Evolutionary conservation across 345 rosid genomes (phyloP), one percentile per base, ranked within the genome.

Genomic region (Boechera retrofracta): DNA sequence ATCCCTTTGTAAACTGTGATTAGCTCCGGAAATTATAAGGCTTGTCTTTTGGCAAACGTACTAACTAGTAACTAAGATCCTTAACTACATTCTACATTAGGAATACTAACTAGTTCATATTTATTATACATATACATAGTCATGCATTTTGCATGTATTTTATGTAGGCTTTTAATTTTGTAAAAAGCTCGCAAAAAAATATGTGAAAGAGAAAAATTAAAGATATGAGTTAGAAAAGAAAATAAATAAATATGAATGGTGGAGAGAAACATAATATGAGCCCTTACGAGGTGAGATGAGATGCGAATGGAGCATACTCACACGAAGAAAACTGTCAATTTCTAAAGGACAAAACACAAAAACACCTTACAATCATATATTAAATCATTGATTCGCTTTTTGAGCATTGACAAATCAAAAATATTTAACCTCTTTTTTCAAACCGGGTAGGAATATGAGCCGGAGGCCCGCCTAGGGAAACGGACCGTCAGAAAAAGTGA

Each of bases 371-470:
- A 73, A 79, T 73, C 63, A 79, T 72, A 59, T 61, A 53, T 59
- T 79, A 60, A 49, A 72, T 79, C 70, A 79, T 67, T 79, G 81
- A 59, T 64, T 58, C 48, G 26, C 81, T 71, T 78, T 78, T 32
- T 11, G 41, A 41, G 68, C 11, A 63, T 71, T 70, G 64, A 66
- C 73, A 72, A 77, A 78, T 12, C 12, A 16, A 56, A 48, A 57
- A 29, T 2, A 11, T 11, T 5, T 3, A 58, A 57, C 48, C n/a
- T 3, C 15, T 41, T 78, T 45, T 77, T 66, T 58, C 77, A 77
- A 72, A 21, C 66, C 64, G 77, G 64, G 68, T 28, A 72, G 66
- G 64, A 70, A 71, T 64, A 77, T 32, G 29, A 36, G 39, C 75
- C 65, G 69, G 64, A 76, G 39, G 39, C 76, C 57, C 61, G 54